Conservation (phyloP, 2,329 filamentous ascomycete genomes). For the Setomelanomma holmii region DNA sequence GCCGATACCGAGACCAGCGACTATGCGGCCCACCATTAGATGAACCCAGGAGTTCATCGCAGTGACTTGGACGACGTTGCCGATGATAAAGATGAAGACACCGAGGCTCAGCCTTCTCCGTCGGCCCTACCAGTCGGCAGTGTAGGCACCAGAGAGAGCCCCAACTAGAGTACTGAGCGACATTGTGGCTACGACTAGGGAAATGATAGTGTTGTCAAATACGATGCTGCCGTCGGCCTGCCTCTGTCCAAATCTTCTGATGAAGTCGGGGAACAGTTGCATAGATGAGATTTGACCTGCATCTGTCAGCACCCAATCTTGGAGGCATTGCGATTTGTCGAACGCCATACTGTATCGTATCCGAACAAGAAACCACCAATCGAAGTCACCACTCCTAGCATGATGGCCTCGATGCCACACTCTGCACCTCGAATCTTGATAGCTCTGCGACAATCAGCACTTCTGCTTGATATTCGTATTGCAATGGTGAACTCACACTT, state of each 20-base stretch:
- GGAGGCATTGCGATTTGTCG: neutral
- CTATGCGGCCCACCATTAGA: conserved; percentile 56
- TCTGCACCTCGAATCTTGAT: conserved; percentile 41
- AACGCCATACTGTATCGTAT: conserved; percentile 62
- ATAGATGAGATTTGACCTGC: conserved; percentile 47
- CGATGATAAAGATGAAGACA: conserved; percentile 53
- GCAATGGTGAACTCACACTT: conserved; percentile 14
- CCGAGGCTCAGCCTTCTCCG: conserved; percentile 57
- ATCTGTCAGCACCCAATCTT: neutral
- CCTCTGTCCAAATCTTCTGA: conserved; percentile 61
- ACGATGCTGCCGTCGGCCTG: conserved; percentile 49
- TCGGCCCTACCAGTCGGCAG: conserved; percentile 62
- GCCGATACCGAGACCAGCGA: conserved; percentile 54
- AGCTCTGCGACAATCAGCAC: conserved; percentile 23
- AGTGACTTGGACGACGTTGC: conserved; percentile 54
- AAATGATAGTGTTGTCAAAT: conserved; percentile 54
- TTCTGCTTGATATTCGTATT: neutral
- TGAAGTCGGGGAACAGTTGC: conserved; percentile 59
- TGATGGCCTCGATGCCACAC: conserved; percentile 47
- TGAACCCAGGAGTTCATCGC: conserved; percentile 51
- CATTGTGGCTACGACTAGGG: conserved; percentile 47
- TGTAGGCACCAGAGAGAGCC: conserved; percentile 52
- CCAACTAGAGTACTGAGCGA: conserved; percentile 53
- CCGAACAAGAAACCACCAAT: conserved; percentile 70
- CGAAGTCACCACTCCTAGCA: conserved; percentile 65